Base-by-base conservation (phyloP, 805 yeast species). In the Metschnikowia proteae region DNA sequence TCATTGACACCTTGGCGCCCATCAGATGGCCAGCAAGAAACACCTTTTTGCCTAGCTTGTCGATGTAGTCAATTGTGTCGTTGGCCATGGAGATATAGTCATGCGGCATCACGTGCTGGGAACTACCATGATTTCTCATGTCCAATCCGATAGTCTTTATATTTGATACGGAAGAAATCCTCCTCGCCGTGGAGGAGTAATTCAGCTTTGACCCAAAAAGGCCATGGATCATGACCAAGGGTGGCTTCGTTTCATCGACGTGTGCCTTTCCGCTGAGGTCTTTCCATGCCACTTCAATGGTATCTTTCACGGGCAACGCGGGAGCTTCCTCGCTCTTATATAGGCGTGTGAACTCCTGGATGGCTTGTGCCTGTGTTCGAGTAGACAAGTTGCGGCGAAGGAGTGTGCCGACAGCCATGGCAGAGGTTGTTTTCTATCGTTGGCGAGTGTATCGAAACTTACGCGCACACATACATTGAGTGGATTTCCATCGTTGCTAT, bases 1-100 rank as follows among this genome's bases (percentile, higher is more conserved):
- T 47, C 75, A 82, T 73, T 0, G 79, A 79, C 1, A 77, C 73
- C 56, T 80, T 81, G 3, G 83, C 85, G 1, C 87, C 87, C 79
- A 82, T 75, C 17, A 83, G 80, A 57, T 78, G 83, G 0, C 86
- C 86, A 22, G 71, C 63, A 27, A 69, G 53, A 2, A 66, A 49
- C 17, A 55, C 61, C 7, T 48, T 47, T 4, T 56, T 39, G 7
- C 48, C 39, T 56, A 63, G 55, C 0, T 49, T 22, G 32, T 65
- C 53, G 2, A 78, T 52, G 44, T 71, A 71, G 35, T 59, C 54
- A 3, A 66, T 57, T 3, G 79, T 65, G 57, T 80, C 84, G 3
- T 59, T 50, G 1, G 77, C 71, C 66, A 78, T 57, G 5, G 73
- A 60, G 4, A 45, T n/a, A 55, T 81, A 80, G 44, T 70, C 71